A percentile compares a stretch with the other conserved stretches of the same genome.
phyloP scores from a whole-genome alignment of 73 alveolate species.

The Stentor roeselii region DNA sequence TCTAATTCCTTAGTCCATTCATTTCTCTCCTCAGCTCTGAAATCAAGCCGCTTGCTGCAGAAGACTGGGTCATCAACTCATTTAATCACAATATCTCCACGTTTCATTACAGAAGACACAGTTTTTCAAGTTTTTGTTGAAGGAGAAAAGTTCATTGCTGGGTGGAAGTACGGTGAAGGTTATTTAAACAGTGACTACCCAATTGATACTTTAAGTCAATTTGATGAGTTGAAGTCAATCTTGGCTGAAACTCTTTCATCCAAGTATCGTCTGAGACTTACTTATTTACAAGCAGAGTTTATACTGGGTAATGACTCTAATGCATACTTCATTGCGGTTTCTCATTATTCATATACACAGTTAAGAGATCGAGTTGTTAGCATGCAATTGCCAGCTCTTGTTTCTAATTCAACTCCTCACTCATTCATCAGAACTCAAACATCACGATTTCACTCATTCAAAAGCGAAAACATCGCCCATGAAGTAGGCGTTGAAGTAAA shows the following conservation, averaged over 20 bases:
- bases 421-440: background rate
- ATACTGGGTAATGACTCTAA: too few relatives aligned
- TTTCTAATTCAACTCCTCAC: background rate
- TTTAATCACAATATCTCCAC: background rate
- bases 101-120: background rate
- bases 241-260: too few relatives aligned
- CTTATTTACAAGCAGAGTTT: background rate
- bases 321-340: background rate
- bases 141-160: background rate
- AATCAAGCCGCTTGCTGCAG: background rate
- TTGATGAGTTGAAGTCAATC: background rate
- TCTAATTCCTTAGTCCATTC: background rate
- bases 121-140: background rate
- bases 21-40: background rate
- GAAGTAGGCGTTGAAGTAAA: background rate
- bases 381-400: background rate
- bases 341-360: background rate
- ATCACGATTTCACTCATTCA: background rate
- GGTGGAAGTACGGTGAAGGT: background rate
- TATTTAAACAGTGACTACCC: background rate
- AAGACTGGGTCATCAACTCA: background rate
- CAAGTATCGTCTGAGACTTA: background rate
- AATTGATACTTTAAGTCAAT: background rate
- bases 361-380: background rate
- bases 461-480: background rate